A percentile compares a stretch with the other conserved stretches of the same genome.
These are phyloP conservation scores for Daedaleopsis nitida DNA, from an alignment of 768 basidiomycete genomes.

Conservation along the genomic window DNA sequence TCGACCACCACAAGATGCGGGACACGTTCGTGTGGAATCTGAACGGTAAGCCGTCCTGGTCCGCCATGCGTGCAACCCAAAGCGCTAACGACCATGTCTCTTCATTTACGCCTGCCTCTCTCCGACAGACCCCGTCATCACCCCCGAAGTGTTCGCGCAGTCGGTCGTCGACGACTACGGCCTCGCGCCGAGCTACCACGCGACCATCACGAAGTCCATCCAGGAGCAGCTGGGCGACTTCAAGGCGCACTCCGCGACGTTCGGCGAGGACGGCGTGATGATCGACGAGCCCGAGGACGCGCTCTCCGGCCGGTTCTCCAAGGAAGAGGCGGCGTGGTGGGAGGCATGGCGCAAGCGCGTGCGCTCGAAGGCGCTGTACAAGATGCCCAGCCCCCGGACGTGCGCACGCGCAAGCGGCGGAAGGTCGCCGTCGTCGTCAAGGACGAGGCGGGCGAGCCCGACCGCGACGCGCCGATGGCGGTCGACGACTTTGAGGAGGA, in stretches of 20 bases:
- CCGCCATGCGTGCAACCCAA: too few species aligned
- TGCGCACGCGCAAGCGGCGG: slow-evolving; percentile 43
- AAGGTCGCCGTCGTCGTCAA: slow-evolving; percentile 43
- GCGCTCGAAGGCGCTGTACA: slow-evolving; percentile 38
- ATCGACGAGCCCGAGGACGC: slow-evolving; percentile 36
- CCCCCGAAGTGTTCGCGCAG: slow-evolving; percentile 88
- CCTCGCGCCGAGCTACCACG: slow-evolving; percentile 65
- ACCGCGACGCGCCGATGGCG: slow-evolving; percentile 40
- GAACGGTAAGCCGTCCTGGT: slow-evolving; percentile 61
- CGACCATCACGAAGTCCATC: slow-evolving; percentile 76
- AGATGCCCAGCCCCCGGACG: slow-evolving; percentile 32
- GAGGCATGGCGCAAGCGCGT: slow-evolving; percentile 66
- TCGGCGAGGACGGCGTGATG: slow-evolving; percentile 44
- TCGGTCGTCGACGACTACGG: slow-evolving; percentile 90
- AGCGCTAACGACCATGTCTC: background rate
- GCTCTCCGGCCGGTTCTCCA: slow-evolving; percentile 49
- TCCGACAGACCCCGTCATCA: slow-evolving; percentile 79
- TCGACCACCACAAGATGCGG: slow-evolving; percentile 90
- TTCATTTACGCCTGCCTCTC: background rate
- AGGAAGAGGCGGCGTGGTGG: slow-evolving; percentile 64
- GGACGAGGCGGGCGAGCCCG: slow-evolving; percentile 24
- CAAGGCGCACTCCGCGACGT: slow-evolving; percentile 62
- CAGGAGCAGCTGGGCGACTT: slow-evolving; percentile 87
- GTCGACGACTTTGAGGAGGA: slow-evolving; percentile 68
- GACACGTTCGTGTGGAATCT: slow-evolving; percentile 99